Evolutionary conservation across 331 rosid genomes (phyloP).

Genomic region (Stylosanthes scabra): DNA sequence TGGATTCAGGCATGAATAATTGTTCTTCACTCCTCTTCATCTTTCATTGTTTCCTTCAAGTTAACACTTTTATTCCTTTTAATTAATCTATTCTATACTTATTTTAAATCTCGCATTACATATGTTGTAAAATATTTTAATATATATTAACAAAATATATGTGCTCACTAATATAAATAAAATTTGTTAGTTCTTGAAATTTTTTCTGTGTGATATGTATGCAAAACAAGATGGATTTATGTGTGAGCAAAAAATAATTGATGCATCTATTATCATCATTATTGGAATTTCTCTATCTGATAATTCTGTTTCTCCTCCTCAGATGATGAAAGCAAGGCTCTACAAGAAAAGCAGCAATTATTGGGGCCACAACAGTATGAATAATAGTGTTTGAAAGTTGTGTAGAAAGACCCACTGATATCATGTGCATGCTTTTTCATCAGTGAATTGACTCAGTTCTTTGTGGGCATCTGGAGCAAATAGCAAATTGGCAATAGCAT

Average conservation of each 20-base stretch:
- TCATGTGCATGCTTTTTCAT: conserved; percentile 34
- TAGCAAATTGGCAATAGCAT: too few relatives aligned
- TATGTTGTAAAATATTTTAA: too few relatives aligned
- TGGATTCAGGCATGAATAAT: conserved; percentile 55
- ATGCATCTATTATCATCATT: too few relatives aligned
- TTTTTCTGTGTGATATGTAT: too few relatives aligned
- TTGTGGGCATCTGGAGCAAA: conserved; percentile 30
- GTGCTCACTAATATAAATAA: too few relatives aligned
- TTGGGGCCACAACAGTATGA: conserved; percentile 32
- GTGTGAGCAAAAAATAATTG: too few relatives aligned
- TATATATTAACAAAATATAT: too few relatives aligned
- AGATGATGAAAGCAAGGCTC: conserved; percentile 65
- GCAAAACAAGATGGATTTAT: too few relatives aligned
- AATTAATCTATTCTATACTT: too few relatives aligned
- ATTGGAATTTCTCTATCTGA: too few relatives aligned
- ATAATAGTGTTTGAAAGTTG: conserved; percentile 32
- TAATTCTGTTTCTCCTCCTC: conserved; percentile 35
- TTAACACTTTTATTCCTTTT: not conserved
- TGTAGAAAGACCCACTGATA: conserved; percentile 58
- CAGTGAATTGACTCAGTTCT: conserved; percentile 36
- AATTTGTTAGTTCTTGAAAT: too few relatives aligned
- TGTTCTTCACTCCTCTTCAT: not conserved
- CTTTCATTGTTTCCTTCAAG: conserved; percentile 7
- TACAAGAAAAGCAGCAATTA: conserved; percentile 23
- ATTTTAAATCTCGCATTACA: too few relatives aligned